Evolutionary conservation across 352 stramenopile species (phyloP), one percentile per base, ranked within the genome.

Genomic region (Globisporangium solare): DNA sequence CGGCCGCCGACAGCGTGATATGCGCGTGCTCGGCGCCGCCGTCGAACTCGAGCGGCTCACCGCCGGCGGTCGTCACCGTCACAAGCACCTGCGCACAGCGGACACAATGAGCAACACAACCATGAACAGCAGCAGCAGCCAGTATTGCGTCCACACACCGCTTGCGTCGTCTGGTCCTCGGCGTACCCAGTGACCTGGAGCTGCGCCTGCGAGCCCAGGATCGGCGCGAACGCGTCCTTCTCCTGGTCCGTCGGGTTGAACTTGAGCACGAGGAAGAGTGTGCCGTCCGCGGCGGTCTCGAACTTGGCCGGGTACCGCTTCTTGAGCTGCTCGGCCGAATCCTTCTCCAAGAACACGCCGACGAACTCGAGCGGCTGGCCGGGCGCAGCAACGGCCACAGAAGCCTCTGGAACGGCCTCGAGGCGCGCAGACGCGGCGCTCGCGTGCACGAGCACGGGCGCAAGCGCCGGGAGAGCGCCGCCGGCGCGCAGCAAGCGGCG

Each of bases 211-310:
- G 63, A 67, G 32, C 83, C 83, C 21, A 91, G 47, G 52, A 94
- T 78, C 32, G 81, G 83, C 31, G 74, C 74, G 54, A 94, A 94
- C 31, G 74, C 68, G 40, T 90, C 74, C 47, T 87, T 76, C 67
- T 94, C 83, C 48, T 86, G 56, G 15, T 64, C 70, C 7, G 73
- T 83, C 46, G 83, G 83, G 62, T 92, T 83, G 63, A 78, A 89
- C 60, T 86, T 88, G 65, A 94, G 76, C 55, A 90, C 78, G 24
- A 90, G 68, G 40, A 89, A 86, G 6, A 90, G 64, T 46, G 61
- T 73, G 45, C 76, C 67, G 11, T 63, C 68, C 11, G 54, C 51
- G 1, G 45, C 51, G 3, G 46, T 57, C 32, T 51, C 54, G 45
- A 86, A 86, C 60, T 84, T 83, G 66, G 67, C 51, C 17, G 79